Evolutionary conservation across 225 moss, liverwort and hornwort genomes (phyloP), one percentile per base, ranked within the genome.

Genomic region (Pseudoscleropodium purum): DNA sequence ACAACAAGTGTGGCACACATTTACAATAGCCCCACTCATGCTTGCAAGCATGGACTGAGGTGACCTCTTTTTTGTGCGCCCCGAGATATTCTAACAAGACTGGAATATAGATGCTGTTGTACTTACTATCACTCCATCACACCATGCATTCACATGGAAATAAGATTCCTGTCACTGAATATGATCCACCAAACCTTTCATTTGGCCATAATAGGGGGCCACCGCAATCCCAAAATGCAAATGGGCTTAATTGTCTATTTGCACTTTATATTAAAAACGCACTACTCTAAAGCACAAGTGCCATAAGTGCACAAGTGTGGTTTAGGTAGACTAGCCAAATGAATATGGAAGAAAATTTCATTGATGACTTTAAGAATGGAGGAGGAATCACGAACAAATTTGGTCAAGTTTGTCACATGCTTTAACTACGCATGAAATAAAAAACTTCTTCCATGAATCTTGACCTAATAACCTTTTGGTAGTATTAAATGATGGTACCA

Each of bases 371-470:
- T 10, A 10, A 10, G 10, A 37, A 15, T 14, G 5, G 23, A 56
- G 15, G 30, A 63, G 16, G 63, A 63, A 37, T 37, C 4, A 1
- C 26, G 57, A 23, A 1, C 52, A 57, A 26, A 57, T 4, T 26
- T 79, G 10, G 57, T 79, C n/a, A 79, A 57, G 36, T 57, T 57
- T 57, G n/a, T 79, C 37, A 10, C 6, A 56, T 56, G 4, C 6
- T 56, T 0, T 0, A 79, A n/a, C 7, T 16, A 57, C 4, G 11
- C 16, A 9, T 25, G 10, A 15, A 37, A 36, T 25, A 6, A 2
- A n/a, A 47, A 25, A 54, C 6, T 24, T 25, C 0, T 2, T 21
- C 23, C 21, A 0, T 10, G 23, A 37, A 10, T 18, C 11, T n/a
- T 57, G 57, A 39, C 11, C 18, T 59, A 59, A n/a, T 26, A 7